Percentiles rank a stretch among this genome's conserved stretches.
Evolutionary conservation across 768 basidiomycete species (phyloP).

Genomic region (Chlorophyllum brunneum): DNA sequence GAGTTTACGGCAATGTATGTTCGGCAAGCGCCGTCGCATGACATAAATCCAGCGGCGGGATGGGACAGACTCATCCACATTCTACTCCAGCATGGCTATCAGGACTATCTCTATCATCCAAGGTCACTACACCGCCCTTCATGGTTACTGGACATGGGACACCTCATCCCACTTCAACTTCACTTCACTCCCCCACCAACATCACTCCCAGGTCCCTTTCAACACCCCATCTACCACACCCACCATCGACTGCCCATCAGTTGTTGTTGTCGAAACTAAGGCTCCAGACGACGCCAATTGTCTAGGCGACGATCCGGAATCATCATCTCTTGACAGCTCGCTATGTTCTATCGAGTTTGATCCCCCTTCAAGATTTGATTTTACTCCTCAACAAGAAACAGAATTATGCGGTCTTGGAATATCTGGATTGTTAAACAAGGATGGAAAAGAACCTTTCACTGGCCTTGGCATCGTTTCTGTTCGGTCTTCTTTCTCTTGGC

Average conservation of each 20-base stretch:
- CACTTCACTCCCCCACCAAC: neutral
- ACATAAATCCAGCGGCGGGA: neutral
- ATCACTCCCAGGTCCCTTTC: too few relatives aligned
- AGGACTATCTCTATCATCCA: neutral
- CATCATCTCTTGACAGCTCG: neutral
- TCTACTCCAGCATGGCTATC: neutral
- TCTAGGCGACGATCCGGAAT: neutral
- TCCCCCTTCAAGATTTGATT: neutral
- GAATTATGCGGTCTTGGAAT: slow-evolving; percentile 14
- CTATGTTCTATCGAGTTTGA: neutral
- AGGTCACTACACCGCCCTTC: neutral
- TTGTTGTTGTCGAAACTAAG: neutral
- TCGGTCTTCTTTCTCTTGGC: slow-evolving; percentile 6
- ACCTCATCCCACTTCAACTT: neutral
- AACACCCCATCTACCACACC: too few relatives aligned
- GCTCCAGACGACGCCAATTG: neutral
- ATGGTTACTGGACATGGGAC: neutral
- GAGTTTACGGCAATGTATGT: too few relatives aligned
- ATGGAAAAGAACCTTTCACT: slow-evolving; percentile 14
- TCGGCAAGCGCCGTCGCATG: too few relatives aligned
- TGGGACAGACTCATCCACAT: neutral
- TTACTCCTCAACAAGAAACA: too few relatives aligned
- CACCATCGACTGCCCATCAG: too few relatives aligned
- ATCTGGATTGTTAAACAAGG: slow-evolving; percentile 15
- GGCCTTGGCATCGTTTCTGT: slow-evolving; percentile 16